Evolutionary conservation across 73 alveolate genomes (phyloP).

Genomic region (Tetrahymena thermophila): DNA sequence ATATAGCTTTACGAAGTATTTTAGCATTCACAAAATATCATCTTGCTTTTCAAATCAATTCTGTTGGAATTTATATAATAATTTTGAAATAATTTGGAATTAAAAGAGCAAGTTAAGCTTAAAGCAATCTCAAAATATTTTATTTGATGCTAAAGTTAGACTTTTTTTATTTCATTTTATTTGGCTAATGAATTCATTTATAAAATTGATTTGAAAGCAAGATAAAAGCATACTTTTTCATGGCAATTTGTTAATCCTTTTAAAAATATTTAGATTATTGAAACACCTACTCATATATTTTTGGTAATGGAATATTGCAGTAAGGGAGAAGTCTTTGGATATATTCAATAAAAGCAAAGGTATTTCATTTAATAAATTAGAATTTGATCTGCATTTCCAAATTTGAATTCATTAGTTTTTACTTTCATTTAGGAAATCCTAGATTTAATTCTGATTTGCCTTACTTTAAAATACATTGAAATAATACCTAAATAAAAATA

Average conservation of each 20-base stretch:
- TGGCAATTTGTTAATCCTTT: neutral
- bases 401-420: neutral
- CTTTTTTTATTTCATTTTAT: too few relatives aligned
- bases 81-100: too few relatives aligned
- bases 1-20: conserved; percentile 63
- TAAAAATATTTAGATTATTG: conserved; percentile 24
- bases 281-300: conserved; percentile 39
- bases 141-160: neutral
- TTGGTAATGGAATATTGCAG: conserved; percentile 38
- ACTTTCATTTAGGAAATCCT: neutral
- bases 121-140: too few relatives aligned
- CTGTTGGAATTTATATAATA: neutral
- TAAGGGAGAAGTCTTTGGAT: conserved; percentile 39
- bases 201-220: neutral
- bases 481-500: too few relatives aligned
- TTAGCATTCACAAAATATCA: neutral
- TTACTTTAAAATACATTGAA: neutral
- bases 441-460: neutral
- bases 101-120: neutral
- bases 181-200: neutral
- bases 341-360: conserved; percentile 22
- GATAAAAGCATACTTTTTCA: neutral
- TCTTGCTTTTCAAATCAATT: neutral
- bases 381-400: neutral
- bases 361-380: neutral